Base-by-base conservation (phyloP, 371 early-diverging fungal species). In the Actinomucor elegans region DNA sequence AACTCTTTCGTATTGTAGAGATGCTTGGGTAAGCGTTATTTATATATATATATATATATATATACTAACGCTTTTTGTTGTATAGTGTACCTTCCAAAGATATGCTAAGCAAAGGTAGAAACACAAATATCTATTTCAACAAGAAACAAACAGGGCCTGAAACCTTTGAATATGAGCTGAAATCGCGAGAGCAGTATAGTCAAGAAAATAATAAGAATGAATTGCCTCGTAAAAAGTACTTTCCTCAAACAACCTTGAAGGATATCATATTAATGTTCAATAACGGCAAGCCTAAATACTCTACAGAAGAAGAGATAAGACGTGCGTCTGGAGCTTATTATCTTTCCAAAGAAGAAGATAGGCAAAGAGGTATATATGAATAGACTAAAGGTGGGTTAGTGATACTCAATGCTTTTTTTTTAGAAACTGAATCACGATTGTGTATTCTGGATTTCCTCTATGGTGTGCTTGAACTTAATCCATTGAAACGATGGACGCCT, bases 401-500 rank as follows among this genome's bases (percentile, higher is more conserved):
- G 36, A 36, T n/a, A 17, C 18, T 38, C 21, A 21, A 20, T 20
- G 14, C 26, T 14, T 20, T 38, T 8, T 45, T 17, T 17, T 7
- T 63, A 87, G 93, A 93, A 75, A 75, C 76, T 60, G 71, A 80
- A 56, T 69, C 69, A 55, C 73, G 93, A 23, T 51, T 63, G n/a
- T 79, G 85, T 8, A 80, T 98, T 32, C 75, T 94, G 24, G 95
- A 98, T 67, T 98, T 98, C 64, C 52, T 97, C 10, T 73, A 80
- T 31, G 94, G 94, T 5, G 68, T 95, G 11, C 72, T 98, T 52
- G 85, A 88, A 42, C 61, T 97, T 12, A 94, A 98, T 50, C 97
- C 97, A 0, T 71, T 92, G 33, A 89, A 89, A 61, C 83, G 99
- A 48, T 95, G 95, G 95, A 88, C 93, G 3, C 96, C 99, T 4